phyloP scores from a whole-genome alignment of 352 stramenopile species.

The Phytophthora uliginosa region DNA sequence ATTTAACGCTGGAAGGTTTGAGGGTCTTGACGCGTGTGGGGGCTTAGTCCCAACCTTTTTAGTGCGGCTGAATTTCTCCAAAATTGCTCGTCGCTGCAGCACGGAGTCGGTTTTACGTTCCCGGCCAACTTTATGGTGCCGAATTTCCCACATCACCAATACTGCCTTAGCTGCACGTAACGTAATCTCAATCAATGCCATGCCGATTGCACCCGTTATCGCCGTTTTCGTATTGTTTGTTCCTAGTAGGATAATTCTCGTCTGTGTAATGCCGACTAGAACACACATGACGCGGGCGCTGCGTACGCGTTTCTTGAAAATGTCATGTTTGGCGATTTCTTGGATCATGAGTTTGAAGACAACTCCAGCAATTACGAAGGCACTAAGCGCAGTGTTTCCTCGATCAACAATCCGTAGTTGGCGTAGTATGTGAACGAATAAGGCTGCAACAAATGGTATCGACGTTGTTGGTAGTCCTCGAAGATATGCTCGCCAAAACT shows the following conservation, averaged over 20 bases:
- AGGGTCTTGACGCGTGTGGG: background rate
- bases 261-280: slow-evolving; percentile 39
- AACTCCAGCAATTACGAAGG: background rate
- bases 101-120: background rate
- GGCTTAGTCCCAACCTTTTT: background rate
- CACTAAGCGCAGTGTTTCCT: background rate
- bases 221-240: slow-evolving; percentile 18
- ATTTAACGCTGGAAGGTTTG: background rate
- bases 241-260: slow-evolving; percentile 39
- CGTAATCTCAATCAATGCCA: slow-evolving; percentile 37
- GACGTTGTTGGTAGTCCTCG: background rate
- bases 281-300: slow-evolving; percentile 39
- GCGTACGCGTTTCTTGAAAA: slow-evolving; percentile 3
- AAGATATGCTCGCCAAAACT: slow-evolving; percentile 2
- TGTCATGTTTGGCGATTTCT: background rate
- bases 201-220: slow-evolving; percentile 18
- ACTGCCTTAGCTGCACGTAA: slow-evolving; percentile 25
- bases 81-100: background rate
- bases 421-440: slow-evolving; percentile 1
- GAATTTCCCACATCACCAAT: slow-evolving; percentile 22
- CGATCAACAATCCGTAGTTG: background rate
- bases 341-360: slow-evolving; percentile 3
- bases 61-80: background rate
- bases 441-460: background rate
- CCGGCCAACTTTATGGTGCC: background rate